A percentile compares a stretch with the other conserved stretches of the same genome.
Evolutionary conservation across 129 eudicot genomes (phyloP).

Genomic region (Centrapalus pauciflorus): DNA sequence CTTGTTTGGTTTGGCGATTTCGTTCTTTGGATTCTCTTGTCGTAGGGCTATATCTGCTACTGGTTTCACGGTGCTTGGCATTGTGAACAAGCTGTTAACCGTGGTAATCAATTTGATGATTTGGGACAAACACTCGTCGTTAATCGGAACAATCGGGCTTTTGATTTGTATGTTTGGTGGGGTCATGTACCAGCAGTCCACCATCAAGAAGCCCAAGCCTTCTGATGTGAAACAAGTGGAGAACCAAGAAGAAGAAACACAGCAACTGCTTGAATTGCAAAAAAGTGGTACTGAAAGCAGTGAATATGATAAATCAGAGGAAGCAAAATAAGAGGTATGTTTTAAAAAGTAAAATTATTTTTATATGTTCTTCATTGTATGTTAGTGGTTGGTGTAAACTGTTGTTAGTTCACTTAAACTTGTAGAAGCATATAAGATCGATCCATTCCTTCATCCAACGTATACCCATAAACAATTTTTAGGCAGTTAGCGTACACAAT

Average conservation of each 20-base stretch:
- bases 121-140: constrained; percentile 90
- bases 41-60: constrained; percentile 97
- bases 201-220: constrained; percentile 55
- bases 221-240: constrained; percentile 29
- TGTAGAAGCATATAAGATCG: constrained; percentile 1
- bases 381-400: background rate
- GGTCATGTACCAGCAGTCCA: constrained; percentile 86
- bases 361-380: background rate
- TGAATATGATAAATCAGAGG: constrained; percentile 23
- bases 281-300: constrained; percentile 17
- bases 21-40: constrained; percentile 98
- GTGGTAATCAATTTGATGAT: constrained; percentile 90
- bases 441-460: background rate
- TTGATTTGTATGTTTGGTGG: constrained; percentile 94
- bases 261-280: constrained; percentile 77
- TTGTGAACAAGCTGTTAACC: constrained; percentile 85
- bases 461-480: background rate
- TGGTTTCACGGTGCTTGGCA: constrained; percentile 96
- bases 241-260: constrained; percentile 55
- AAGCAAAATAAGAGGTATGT: constrained; percentile 30
- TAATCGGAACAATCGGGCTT: constrained; percentile 91
- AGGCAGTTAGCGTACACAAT: too few species aligned
- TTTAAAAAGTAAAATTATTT: background rate
- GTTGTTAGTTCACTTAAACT: background rate
- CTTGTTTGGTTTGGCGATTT: constrained; percentile 87